Conservation (phyloP, 257 asterid species). For the Fraxinus americana region DNA sequence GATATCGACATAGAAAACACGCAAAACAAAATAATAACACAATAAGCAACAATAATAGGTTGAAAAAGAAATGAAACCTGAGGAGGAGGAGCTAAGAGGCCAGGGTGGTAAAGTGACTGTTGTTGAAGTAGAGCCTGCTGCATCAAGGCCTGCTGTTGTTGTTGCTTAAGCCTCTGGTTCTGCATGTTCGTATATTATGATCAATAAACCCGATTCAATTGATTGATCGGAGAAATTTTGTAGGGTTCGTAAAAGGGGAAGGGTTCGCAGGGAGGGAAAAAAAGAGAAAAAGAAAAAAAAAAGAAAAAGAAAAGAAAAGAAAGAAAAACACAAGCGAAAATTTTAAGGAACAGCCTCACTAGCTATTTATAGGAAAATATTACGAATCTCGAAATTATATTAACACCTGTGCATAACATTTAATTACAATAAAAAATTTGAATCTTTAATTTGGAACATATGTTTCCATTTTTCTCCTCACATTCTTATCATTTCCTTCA, state of each 20-base stretch:
- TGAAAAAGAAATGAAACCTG: conserved; percentile 51
- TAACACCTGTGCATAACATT: too few relatives aligned
- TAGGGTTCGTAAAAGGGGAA: conserved; percentile 10
- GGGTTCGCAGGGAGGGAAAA: conserved; percentile 12
- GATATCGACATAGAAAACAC: neutral
- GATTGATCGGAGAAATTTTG: conserved; percentile 24
- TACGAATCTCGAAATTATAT: too few relatives aligned
- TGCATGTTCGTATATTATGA: conserved; percentile 52
- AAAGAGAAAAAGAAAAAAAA: neutral
- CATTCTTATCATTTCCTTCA: too few relatives aligned
- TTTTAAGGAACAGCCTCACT: too few relatives aligned
- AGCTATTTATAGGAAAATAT: too few relatives aligned
- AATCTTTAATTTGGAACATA: too few relatives aligned
- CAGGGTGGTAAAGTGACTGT: conserved; percentile 88
- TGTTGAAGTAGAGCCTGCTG: conserved; percentile 97
- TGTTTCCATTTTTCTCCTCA: too few relatives aligned
- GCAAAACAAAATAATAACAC: conserved; percentile 3
- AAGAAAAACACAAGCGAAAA: too few relatives aligned
- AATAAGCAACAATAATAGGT: neutral
- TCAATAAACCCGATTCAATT: conserved; percentile 26
- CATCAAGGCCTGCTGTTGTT: conserved; percentile 90
- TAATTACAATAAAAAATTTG: too few relatives aligned
- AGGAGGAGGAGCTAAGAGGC: conserved; percentile 68
- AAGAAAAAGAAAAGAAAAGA: neutral
- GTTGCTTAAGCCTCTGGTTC: conserved; percentile 84